Conservation (phyloP, 352 stramenopile genomes). For the Sclerospora graminicola region DNA sequence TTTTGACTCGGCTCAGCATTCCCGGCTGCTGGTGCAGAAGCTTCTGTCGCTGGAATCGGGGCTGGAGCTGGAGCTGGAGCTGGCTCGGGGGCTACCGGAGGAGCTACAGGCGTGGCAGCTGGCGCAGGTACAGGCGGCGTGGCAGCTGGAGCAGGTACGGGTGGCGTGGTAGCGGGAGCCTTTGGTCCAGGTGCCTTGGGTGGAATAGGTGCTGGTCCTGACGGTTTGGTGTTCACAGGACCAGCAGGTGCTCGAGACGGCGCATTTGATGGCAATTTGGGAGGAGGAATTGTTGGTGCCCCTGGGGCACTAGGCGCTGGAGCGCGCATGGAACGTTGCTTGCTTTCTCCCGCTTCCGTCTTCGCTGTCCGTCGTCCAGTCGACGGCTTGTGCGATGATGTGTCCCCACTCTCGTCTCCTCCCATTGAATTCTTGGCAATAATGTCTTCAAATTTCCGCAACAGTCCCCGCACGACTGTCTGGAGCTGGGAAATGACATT, state of each 20-base stretch:
- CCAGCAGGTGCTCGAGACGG: constrained; percentile 2
- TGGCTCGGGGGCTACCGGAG: too few species aligned
- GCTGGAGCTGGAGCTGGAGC: too few species aligned
- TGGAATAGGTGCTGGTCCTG: constrained; percentile 8
- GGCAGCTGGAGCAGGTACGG: too few species aligned
- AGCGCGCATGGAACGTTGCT: constrained; percentile 15
- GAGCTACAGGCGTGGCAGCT: too few species aligned
- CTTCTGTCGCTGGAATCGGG: constrained; percentile 3
- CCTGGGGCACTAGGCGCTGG: constrained; percentile 20
- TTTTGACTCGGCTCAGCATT: constrained; percentile 23
- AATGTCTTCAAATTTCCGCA: constrained; percentile 75
- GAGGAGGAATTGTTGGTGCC: constrained; percentile 23
- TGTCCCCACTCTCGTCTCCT: constrained; percentile 31
- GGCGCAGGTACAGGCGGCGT: too few species aligned
- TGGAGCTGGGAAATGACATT: constrained; percentile 71
- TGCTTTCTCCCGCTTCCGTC: constrained; percentile 14
- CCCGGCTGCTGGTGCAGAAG: constrained; percentile 6
- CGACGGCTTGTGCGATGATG: constrained; percentile 42
- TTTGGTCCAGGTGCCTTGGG: constrained; percentile 10
- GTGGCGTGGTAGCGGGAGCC: constrained; percentile 4
- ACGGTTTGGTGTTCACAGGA: constrained; percentile 13
- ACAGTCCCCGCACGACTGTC: constrained; percentile 54
- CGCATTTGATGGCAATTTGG: constrained; percentile 24
- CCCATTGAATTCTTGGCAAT: constrained; percentile 42
- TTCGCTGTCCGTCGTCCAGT: constrained; percentile 31